These are phyloP conservation scores for Pilobolus umbonatus DNA, from an alignment of 192 early-diverging fungal genomes.

Conservation along the genomic window DNA sequence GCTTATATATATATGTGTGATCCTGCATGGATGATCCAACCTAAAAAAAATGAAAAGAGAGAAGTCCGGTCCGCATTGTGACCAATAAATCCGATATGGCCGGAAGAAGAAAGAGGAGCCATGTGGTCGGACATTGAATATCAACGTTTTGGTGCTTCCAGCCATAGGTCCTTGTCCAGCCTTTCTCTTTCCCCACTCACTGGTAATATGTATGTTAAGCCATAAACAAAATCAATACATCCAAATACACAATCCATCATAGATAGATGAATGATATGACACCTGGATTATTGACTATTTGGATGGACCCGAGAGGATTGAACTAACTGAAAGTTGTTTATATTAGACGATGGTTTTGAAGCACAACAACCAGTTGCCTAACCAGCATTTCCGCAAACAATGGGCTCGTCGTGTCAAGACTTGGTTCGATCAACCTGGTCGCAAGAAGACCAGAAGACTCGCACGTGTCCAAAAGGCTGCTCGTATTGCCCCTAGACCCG, in stretches of 20 bases:
- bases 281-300: not conserved
- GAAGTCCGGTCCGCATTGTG: too few relatives aligned
- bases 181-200: slow-evolving; percentile 3
- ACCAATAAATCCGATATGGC: too few relatives aligned
- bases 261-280: not conserved
- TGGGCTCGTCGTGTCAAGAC: slow-evolving; percentile 96
- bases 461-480: slow-evolving; percentile 93
- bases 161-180: not conserved
- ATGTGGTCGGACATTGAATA: not conserved
- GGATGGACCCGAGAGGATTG: not conserved
- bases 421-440: slow-evolving; percentile 97
- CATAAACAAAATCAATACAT: slow-evolving; percentile 1
- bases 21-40: too few relatives aligned
- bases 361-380: slow-evolving; percentile 95
- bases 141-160: not conserved
- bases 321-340: not conserved
- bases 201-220: not conserved
- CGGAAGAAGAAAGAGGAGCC: too few relatives aligned
- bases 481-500: slow-evolving; percentile 91
- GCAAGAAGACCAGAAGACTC: slow-evolving; percentile 88
- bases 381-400: slow-evolving; percentile 97
- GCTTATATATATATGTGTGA: too few relatives aligned
- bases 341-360: slow-evolving; percentile 54
- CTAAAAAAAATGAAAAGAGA: too few relatives aligned
- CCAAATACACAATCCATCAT: not conserved